Evolutionary conservation across 305 asterid genomes (phyloP).

Genomic region (Fraxinus platypoda): DNA sequence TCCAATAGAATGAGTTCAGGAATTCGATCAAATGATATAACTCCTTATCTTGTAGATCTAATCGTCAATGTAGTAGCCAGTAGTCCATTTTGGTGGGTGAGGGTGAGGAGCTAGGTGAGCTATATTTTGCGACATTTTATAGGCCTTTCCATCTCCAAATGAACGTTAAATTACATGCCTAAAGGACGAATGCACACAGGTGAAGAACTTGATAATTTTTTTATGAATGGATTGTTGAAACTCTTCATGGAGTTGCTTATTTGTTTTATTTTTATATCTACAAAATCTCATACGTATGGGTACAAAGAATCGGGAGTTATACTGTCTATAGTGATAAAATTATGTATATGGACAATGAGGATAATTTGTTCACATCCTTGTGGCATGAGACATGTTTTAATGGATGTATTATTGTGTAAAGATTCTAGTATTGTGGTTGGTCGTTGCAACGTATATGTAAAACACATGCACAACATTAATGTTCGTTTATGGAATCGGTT

Average conservation of each 20-base stretch:
- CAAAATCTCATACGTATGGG: neutral
- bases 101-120: neutral
- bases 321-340: neutral
- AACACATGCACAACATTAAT: too few relatives aligned
- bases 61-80: neutral
- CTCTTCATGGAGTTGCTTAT: neutral
- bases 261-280: neutral
- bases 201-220: neutral
- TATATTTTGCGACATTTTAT: neutral
- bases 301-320: neutral
- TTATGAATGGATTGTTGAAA: neutral
- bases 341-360: neutral
- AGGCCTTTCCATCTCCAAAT: neutral
- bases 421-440: too few relatives aligned
- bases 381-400: neutral
- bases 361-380: neutral
- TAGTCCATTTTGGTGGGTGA: neutral
- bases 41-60: neutral
- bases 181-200: neutral
- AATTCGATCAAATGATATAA: neutral
- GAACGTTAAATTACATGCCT: neutral
- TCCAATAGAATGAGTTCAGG: neutral
- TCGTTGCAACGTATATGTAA: too few relatives aligned
- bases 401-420: neutral
- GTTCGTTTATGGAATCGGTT: too few relatives aligned